Evolutionary conservation across 306 rosid genomes (phyloP), one percentile per base, ranked within the genome.

Genomic region (Dalbergia oliveri): DNA sequence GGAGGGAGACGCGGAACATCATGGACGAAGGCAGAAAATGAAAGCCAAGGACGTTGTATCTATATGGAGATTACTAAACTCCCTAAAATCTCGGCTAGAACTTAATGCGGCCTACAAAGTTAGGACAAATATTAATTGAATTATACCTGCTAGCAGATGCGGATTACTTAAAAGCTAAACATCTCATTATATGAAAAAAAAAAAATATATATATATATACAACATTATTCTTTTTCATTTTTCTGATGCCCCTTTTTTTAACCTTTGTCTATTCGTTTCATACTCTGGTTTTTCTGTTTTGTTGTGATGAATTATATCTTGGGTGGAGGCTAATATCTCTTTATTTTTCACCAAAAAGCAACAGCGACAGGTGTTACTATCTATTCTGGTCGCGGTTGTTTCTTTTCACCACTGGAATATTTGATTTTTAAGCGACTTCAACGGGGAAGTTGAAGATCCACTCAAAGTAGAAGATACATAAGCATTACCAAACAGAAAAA

Each of bases 361-460:
- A 78, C 58, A 56, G 21, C 13, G 75, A 78, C 59, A 56, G 67
- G 58, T 78, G 82, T 56, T 69, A 9, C 76, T 16, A 43, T 79
- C 70, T 69, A 8, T 45, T 45, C 33, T 79, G 63, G 77, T 79
- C 9, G 31, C 45, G 70, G 35, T 31, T 79, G 76, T 79, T 58
- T 79, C 19, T 21, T 79, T 60, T 45, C 63, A 19, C 9, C 0
- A 37, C 64, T 34, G 37, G 45, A 19, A 50, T 61, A 37, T 72
- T 72, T 80, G 67, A 37, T 66, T 80, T 64, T 61, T 64, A 79
- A 71, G 78, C 59, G 37, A 63, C 79, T 49, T 72, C 73, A 41
- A 72, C 35, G 21, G 33, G 45, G 39, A 39, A 72, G 16, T 43
- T 62, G 59, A 62, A 63, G 37, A 50, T 61, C 58, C 47, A 62